phyloP scores from a whole-genome alignment of 192 early-diverging fungal genomes.

The Phycomyces nitens region DNA sequence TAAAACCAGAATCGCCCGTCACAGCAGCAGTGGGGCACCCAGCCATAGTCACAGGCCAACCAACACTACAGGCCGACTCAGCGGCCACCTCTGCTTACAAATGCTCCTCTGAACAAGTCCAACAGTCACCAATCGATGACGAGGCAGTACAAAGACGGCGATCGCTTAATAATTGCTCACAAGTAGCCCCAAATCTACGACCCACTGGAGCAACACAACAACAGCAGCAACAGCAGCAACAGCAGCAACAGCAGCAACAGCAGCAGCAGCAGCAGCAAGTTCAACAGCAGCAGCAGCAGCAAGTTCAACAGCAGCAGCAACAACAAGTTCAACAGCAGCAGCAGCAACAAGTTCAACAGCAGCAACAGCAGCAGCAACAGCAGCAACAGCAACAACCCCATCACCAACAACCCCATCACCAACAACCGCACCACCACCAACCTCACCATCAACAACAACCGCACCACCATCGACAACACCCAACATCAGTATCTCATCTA shows the following conservation, averaged over 20 bases:
- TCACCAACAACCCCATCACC: background rate
- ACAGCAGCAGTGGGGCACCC: too few species aligned
- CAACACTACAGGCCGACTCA: too few species aligned
- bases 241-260: background rate
- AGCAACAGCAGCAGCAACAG: background rate
- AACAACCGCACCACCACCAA: too few species aligned
- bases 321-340: too few species aligned
- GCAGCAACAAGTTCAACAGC: too few species aligned
- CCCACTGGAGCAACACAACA: background rate
- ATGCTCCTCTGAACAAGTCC: too few species aligned
- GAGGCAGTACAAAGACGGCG: too few species aligned
- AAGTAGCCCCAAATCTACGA: too few species aligned
- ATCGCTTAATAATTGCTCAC: too few species aligned
- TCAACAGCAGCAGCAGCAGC: background rate
- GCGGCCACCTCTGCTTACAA: background rate
- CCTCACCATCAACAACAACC: background rate
- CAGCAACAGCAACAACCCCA: background rate
- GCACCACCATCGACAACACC: background rate
- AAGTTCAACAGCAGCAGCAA: background rate
- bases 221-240: background rate
- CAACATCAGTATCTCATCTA: slow-evolving; percentile 1
- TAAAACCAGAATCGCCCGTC: too few species aligned
- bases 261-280: background rate
- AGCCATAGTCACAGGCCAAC: too few species aligned
- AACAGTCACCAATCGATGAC: too few species aligned